Conservation (phyloP, 768 basidiomycete genomes). For the Kwoniella botswanensis region DNA sequence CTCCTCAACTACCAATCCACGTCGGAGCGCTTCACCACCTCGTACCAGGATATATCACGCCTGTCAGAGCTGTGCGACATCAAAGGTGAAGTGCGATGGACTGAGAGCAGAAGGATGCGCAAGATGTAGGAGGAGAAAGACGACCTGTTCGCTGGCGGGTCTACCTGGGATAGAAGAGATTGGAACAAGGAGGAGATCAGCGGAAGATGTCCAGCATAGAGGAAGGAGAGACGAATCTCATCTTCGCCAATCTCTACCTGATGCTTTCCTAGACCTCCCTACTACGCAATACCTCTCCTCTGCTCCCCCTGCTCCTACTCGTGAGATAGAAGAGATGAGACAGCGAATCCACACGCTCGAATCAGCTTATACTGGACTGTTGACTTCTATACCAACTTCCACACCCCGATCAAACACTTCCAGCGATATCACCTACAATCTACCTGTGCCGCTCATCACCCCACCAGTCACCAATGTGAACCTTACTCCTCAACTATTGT, state of each 20-base stretch:
- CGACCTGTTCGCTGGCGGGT: conserved; percentile 8
- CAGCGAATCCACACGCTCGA: conserved; percentile 6
- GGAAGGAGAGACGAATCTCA: background rate
- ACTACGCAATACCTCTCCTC: background rate
- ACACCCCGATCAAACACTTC: background rate
- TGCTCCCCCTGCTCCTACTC: background rate
- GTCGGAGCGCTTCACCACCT: conserved; percentile 12
- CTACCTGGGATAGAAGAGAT: conserved; percentile 1
- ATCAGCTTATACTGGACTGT: conserved; percentile 2
- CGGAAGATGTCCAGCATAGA: background rate
- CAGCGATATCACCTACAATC: background rate
- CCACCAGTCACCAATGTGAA: background rate
- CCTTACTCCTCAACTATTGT: background rate
- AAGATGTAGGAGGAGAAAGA: conserved; percentile 16
- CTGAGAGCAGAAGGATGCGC: conserved; percentile 9
- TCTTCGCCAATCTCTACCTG: background rate
- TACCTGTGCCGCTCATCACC: background rate
- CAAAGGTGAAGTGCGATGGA: conserved; percentile 11
- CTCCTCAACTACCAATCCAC: background rate
- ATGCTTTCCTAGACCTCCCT: background rate
- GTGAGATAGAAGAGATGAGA: background rate
- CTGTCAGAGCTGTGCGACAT: conserved; percentile 9
- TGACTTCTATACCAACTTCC: background rate
- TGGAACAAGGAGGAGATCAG: background rate
- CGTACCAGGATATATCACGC: conserved; percentile 9